Base-by-base conservation (phyloP, 2,329 filamentous ascomycete genomes). In the Dryadomyces sulphureus region DNA sequence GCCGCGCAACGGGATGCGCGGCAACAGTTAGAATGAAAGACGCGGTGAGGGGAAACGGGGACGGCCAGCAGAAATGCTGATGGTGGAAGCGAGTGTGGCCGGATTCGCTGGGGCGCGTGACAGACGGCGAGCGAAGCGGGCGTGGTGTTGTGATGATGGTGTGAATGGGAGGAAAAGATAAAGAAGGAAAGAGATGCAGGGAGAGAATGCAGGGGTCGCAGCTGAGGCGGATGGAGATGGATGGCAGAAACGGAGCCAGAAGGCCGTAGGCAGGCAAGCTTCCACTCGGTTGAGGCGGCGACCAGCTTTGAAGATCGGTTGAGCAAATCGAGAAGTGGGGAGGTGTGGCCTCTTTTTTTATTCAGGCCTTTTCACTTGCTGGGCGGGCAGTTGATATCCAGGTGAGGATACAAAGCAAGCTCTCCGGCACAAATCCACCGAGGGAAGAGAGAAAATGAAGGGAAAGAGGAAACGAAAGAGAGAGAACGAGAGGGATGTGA, bases 1-100 rank as follows among this genome's bases (percentile, higher is more conserved):
- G 44, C 44, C 45, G 52, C 44, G 48, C 46, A 41, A 43, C 40
- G 3, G 8, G 11, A 17, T 49, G 43, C 51, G 44, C 47, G 39
- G 44, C 46, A 48, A 19, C 24, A 17, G 35, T 16, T 44, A 40
- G 34, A 19, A 19, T n/a, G 41, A 42, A 25, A 7, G 25, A 20
- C 3, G 25, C 30, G 35, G 34, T 32, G 24, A 34, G 45, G 38
- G 17, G 34, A 36, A 36, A 36, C 17, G 17, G 11, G 34, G 34
- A 36, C 16, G 34, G 39, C 19, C 5, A n/a, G 34, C n/a, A n/a
- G n/a, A n/a, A n/a, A n/a, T n/a, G n/a, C 14, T 7, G 7, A 7
- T n/a, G 17, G 14, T n/a, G 35, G 14, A 8, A 38, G 17, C 6
- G 7, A n/a, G 8, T 38, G 41, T 24, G 8, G n/a, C 11, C 20